Evolutionary conservation across 805 yeast species (phyloP).

Genomic region (Ascoidea rubescens): DNA sequence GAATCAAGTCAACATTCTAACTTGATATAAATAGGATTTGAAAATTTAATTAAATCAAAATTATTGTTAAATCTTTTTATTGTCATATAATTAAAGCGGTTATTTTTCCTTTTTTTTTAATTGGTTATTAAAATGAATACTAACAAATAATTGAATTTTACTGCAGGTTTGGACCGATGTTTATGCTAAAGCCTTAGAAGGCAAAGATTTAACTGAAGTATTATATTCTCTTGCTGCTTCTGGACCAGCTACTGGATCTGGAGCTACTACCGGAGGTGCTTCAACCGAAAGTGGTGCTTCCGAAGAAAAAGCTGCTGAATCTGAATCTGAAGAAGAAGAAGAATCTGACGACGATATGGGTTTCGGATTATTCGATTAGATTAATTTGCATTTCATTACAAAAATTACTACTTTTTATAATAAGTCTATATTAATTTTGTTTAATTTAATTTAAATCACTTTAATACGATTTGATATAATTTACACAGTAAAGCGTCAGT

Average conservation of each 20-base stretch:
- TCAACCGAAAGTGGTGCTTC: conserved; percentile 32
- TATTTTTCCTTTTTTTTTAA: too few species aligned
- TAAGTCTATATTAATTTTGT: too few species aligned
- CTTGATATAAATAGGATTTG: too few species aligned
- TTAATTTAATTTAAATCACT: too few species aligned
- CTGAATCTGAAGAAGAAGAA: conserved; percentile 46
- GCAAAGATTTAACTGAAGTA: conserved; percentile 60
- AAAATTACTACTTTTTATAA: too few species aligned
- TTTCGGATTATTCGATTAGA: conserved; percentile 81
- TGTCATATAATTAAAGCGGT: too few species aligned
- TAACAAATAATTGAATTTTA: too few species aligned
- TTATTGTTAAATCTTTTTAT: too few species aligned
- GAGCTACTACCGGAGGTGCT: conserved; percentile 31
- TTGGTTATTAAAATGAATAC: not conserved
- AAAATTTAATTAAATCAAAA: too few species aligned
- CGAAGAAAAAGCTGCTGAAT: conserved; percentile 44
- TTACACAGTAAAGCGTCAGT: too few species aligned
- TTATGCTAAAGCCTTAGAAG: conserved; percentile 72
- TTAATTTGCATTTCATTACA: conserved; percentile 6
- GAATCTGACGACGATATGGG: conserved; percentile 81
- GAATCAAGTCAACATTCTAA: too few species aligned
- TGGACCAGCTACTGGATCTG: conserved; percentile 37
- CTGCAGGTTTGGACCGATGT: conserved; percentile 61
- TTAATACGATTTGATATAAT: too few species aligned
- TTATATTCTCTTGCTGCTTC: conserved; percentile 41